Evolutionary conservation across 805 yeast species (phyloP).

Genomic region (Saccharomycopsis sp.): DNA sequence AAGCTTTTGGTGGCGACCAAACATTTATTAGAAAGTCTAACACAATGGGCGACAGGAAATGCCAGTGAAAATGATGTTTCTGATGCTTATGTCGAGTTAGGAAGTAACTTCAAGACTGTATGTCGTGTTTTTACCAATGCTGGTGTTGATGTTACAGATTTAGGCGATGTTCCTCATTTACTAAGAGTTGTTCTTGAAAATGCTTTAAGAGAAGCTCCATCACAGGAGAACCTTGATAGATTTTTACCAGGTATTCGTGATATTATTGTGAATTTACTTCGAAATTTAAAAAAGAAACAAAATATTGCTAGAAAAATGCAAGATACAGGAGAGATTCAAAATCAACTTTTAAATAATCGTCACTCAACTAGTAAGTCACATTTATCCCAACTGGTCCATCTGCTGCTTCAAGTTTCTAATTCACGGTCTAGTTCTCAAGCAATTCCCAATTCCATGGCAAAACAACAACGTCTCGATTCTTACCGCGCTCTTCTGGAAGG

Average conservation of each 20-base stretch:
- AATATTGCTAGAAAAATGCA: conserved; percentile 31
- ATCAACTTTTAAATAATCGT: neutral
- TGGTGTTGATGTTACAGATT: conserved; percentile 71
- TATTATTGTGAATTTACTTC: conserved; percentile 71
- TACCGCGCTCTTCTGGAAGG: neutral
- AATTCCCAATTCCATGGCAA: neutral
- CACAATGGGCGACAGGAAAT: conserved; percentile 81
- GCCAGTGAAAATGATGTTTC: conserved; percentile 80
- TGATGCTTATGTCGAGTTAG: conserved; percentile 81
- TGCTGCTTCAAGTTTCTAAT: neutral
- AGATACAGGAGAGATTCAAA: conserved; percentile 7
- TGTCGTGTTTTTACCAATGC: conserved; percentile 68
- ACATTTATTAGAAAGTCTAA: conserved; percentile 72
- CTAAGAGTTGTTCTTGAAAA: conserved; percentile 73
- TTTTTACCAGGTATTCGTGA: conserved; percentile 80
- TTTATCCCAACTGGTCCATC: too few relatives aligned
- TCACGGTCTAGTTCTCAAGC: neutral
- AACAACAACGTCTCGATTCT: neutral
- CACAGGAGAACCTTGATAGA: conserved; percentile 68
- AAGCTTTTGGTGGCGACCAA: conserved; percentile 79
- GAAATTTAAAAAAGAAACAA: conserved; percentile 75
- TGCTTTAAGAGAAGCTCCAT: conserved; percentile 76
- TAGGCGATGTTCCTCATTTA: conserved; percentile 85
- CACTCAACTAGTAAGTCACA: too few relatives aligned
- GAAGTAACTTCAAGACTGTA: conserved; percentile 86